Evolutionary conservation across 148 eudicot species (phyloP).

Genomic region (Silene uniflora): DNA sequence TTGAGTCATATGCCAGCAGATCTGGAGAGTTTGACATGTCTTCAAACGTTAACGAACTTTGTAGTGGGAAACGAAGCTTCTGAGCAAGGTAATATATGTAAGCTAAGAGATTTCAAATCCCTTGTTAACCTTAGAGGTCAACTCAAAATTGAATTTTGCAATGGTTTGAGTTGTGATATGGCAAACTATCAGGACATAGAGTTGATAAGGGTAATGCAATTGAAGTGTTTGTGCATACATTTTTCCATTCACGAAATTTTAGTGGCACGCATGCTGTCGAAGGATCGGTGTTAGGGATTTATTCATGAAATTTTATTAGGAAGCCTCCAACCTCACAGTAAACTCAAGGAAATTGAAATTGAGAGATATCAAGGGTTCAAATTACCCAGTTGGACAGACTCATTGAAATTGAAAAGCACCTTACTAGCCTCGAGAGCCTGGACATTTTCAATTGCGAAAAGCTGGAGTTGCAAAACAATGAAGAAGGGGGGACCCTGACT

Average conservation of each 20-base stretch:
- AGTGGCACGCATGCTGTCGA: not conserved
- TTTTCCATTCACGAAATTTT: not conserved
- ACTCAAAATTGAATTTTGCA: not conserved
- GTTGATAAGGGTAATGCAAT: not conserved
- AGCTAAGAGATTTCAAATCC: not conserved
- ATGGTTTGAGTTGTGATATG: not conserved
- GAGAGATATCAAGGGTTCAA: not conserved
- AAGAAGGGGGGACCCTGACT: not conserved
- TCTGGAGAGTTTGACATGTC: constrained; percentile 10
- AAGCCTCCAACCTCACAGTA: not conserved
- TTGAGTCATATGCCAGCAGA: constrained; percentile 17
- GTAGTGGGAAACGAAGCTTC: constrained; percentile 9
- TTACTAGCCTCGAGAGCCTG: not conserved
- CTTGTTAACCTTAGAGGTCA: constrained; percentile 3
- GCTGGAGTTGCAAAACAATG: constrained; percentile 6
- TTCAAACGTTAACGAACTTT: constrained; percentile 6
- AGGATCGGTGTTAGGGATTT: no score
- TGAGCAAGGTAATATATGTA: not conserved
- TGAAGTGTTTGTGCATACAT: not conserved
- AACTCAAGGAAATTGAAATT: not conserved
- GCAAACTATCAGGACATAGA: not conserved
- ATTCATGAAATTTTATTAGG: no score
- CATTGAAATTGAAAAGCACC: not conserved
- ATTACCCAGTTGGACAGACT: not conserved
- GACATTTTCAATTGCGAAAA: not conserved